These are phyloP conservation scores for Angophora floribunda DNA, from an alignment of 345 rosid species.

Conservation along the genomic window DNA sequence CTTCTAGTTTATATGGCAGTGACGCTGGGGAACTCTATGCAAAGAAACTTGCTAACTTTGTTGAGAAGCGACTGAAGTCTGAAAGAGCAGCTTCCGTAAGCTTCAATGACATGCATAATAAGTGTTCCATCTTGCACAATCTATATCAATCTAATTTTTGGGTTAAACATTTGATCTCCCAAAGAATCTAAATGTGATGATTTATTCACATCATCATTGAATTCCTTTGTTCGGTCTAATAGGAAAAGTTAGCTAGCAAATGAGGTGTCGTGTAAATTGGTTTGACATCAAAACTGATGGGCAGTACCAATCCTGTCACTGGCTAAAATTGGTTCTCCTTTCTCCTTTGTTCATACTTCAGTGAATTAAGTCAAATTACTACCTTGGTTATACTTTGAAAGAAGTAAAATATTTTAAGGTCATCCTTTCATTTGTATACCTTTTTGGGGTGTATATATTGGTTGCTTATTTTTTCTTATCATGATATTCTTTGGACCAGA, in stretches of 20 bases:
- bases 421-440: neutral
- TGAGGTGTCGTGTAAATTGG: neutral
- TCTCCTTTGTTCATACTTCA: neutral
- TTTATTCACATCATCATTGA: neutral
- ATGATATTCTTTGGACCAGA: constrained; percentile 24
- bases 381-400: neutral
- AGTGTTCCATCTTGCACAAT: neutral
- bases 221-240: neutral
- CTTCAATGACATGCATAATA: neutral
- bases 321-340: neutral
- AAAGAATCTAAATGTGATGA: neutral
- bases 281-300: neutral
- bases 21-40: constrained; percentile 82
- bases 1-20: constrained; percentile 22
- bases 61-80: constrained; percentile 85
- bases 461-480: neutral
- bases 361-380: neutral
- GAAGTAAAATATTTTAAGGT: neutral
- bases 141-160: neutral
- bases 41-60: constrained; percentile 81
- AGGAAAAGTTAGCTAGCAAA: neutral
- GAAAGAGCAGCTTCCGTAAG: constrained; percentile 99
- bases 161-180: neutral
- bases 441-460: neutral
- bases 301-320: neutral